Base-by-base conservation (phyloP, 495 filamentous ascomycete genomes). In the Penicillium goetzii region DNA sequence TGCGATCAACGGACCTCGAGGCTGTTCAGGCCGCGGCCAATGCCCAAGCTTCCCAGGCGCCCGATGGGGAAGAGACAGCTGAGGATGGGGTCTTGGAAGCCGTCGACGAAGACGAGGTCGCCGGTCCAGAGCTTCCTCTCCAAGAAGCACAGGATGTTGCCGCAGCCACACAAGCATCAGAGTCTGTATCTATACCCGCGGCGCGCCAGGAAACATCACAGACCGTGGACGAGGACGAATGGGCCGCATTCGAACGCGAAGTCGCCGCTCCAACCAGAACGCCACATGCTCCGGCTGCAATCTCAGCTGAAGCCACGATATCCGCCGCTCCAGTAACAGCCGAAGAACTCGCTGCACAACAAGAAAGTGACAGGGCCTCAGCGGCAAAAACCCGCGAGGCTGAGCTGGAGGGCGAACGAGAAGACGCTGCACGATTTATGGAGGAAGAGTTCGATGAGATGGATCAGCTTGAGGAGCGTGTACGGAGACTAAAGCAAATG, bases 391-490 rank as follows among this genome's bases (percentile, higher is more conserved):
- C 70, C 56, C 81, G 83, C 36, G 88, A 90, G 55, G 86, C 82
- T 1, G 85, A 89, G 50, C 72, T 84, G n/a, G 92, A 91, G 61
- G 91, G 88, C 19, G 92, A 96, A 78, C 88, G 88, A 25, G 93
- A 97, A 69, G 93, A 96, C 68, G 92, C 93, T 4, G 88, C 86
- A 23, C 84, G 90, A 52, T 85, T 88, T 59, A 74, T 97, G 60
- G 88, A 94, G 73, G 88, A 90, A 60, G 95, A 99, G 74, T 92
- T 98, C 72, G 95, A 96, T 56, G 89, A 95, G 72, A 97, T 98
- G 94, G 92, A 95, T 71, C 86, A 86, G 58, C 83, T 97, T 50
- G 95, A 97, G 75, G 86, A 87, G 66, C 84, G 93, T 41, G 90
- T 97, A 9, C 80, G 82, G 68, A 85, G 82, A 68, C 74, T 99